Evolutionary conservation across 176 grass and related monocot species (phyloP).

Genomic region (Themeda triandra): DNA sequence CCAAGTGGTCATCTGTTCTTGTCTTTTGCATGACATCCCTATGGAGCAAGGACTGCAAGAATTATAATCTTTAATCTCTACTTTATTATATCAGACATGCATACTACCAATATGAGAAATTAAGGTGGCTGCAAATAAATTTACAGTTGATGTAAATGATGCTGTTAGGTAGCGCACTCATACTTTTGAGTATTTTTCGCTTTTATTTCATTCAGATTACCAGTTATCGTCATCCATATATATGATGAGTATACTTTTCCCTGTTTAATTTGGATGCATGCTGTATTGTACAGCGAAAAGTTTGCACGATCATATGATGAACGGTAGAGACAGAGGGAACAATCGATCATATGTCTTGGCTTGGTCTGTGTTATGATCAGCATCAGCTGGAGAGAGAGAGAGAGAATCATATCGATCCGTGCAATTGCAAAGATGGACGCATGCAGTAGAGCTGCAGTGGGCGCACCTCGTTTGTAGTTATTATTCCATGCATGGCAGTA

Average conservation of each 20-base stretch:
- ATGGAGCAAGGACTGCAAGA: slow-evolving; percentile 4
- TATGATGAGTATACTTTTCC: background rate
- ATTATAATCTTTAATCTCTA: background rate
- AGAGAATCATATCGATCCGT: slow-evolving; percentile 1
- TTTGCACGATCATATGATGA: background rate
- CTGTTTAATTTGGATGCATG: background rate
- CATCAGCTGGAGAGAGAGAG: background rate
- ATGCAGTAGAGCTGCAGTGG: background rate
- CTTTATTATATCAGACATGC: background rate
- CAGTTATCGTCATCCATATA: background rate
- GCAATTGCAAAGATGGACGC: background rate
- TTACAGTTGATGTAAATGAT: background rate
- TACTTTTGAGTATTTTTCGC: background rate
- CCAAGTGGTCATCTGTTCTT: slow-evolving; percentile 34
- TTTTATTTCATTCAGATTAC: background rate
- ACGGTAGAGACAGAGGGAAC: background rate
- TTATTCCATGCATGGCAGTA: slow-evolving; percentile 8
- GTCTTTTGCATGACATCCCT: slow-evolving; percentile 32
- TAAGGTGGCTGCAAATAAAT: background rate
- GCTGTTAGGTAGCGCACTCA: background rate
- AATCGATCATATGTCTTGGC: slow-evolving; percentile 6
- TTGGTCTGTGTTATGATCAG: background rate
- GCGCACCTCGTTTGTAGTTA: background rate
- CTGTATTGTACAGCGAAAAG: no score
- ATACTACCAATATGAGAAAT: slow-evolving; percentile 4